Evolutionary conservation across 2,329 filamentous ascomycete genomes (phyloP), one percentile per base, ranked within the genome.

Genomic region (Trichoderma sp.): DNA sequence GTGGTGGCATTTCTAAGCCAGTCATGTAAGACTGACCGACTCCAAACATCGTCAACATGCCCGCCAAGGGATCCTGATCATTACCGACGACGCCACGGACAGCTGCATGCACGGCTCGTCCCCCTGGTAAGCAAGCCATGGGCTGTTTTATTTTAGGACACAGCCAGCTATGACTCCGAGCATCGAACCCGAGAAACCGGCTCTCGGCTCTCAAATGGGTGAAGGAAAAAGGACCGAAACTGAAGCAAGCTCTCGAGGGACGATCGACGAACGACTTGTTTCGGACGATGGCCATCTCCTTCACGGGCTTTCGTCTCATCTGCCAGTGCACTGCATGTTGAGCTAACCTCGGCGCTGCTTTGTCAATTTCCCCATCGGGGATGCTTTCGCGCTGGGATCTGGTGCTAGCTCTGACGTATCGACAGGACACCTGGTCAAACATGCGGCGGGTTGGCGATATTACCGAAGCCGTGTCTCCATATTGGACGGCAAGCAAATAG

Each of bases 291-390:
- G 27, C 29, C 31, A 63, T 59, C 45, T 62, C 67, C 33, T 60
- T 69, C 41, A 66, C 45, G 29, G 29, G 11, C 29, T 60, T 6
- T 35, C 41, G 35, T 68, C n/a, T 45, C 67, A 6, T 27, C 24
- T 33, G 24, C 21, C 29, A 50, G 64, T 33, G n/a, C 27, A 45
- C 45, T 50, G n/a, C 45, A 53, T 53, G 45, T n/a, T 27, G 63
- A 75, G 62, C 65, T 45, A 56, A 24, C 33, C 31, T 31, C 60
- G 56, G 66, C 66, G 66, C 56, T 69, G 74, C 74, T 66, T 38
- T 24, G 12, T 9, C 67, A 71, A 66, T 75, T 75, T 66, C 74
- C 74, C 63, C 59, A 71, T 75, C 8, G 14, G 67, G 67, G 24
- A 60, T 41, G 59, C 59, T 35, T 35, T 12, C 16, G 60, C 11